Conservation (phyloP, 306 rosid species). For the Geum urbanum region DNA sequence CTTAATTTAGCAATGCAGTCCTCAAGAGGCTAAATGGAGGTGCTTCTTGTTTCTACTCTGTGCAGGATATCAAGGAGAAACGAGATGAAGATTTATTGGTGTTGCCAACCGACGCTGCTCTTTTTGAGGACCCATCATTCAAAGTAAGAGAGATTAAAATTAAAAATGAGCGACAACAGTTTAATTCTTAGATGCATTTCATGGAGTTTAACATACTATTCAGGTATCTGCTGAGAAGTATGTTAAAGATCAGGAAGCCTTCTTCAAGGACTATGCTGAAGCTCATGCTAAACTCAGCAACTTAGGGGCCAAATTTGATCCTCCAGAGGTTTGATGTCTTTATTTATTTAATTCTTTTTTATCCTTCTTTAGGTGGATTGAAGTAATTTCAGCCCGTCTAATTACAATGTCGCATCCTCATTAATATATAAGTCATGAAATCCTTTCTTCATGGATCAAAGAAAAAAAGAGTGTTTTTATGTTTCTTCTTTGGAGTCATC, state of each 20-base stretch:
- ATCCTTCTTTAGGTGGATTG: neutral
- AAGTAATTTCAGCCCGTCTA: neutral
- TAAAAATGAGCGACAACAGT: neutral
- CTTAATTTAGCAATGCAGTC: slow-evolving; percentile 8
- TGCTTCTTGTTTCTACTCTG: slow-evolving; percentile 28
- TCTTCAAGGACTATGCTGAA: slow-evolving; percentile 96
- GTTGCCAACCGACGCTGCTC: slow-evolving; percentile 91
- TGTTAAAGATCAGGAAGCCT: slow-evolving; percentile 80
- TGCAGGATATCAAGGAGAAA: slow-evolving; percentile 80
- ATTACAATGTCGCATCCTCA: slow-evolving; percentile 2
- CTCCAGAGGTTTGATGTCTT: slow-evolving; percentile 74
- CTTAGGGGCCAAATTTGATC: slow-evolving; percentile 90
- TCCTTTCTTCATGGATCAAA: neutral
- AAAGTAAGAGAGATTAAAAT: slow-evolving; percentile 44
- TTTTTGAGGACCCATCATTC: slow-evolving; percentile 90
- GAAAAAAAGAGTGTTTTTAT: no score
- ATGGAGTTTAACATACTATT: slow-evolving; percentile 13
- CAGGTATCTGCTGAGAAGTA: slow-evolving; percentile 90
- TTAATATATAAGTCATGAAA: slow-evolving; percentile 12
- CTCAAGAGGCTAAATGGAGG: neutral
- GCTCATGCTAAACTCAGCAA: slow-evolving; percentile 98
- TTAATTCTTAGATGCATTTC: neutral
- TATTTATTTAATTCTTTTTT: slow-evolving; percentile 8
- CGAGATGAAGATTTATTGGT: slow-evolving; percentile 84
- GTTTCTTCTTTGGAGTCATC: neutral